These are phyloP conservation scores for Vachellia pachyceras DNA, from an alignment of 306 rosid species.

Conservation along the genomic window DNA sequence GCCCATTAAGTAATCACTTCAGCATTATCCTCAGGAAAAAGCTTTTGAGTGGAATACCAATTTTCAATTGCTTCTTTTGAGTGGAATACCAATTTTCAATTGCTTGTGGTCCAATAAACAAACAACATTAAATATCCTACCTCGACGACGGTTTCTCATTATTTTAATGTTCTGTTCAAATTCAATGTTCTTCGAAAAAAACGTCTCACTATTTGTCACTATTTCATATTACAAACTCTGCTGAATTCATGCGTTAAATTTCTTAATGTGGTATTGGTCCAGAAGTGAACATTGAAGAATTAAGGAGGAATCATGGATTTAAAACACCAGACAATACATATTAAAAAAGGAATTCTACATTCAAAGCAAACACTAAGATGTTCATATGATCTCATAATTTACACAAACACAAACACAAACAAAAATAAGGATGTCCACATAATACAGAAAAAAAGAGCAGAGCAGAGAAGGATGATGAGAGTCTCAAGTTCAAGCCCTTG, in stretches of 20 bases:
- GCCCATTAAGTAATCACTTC: too few species aligned
- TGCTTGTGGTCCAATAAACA: background rate
- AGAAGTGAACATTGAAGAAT: background rate
- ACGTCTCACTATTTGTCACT: background rate
- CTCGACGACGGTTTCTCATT: background rate
- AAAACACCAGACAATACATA: background rate
- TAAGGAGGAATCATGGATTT: background rate
- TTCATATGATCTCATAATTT: slow-evolving; percentile 37
- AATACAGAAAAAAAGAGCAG: slow-evolving; percentile 15
- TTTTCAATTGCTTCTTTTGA: background rate
- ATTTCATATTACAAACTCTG: background rate
- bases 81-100: background rate
- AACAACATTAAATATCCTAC: background rate
- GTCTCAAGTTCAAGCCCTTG: slow-evolving; percentile 57
- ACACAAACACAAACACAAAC: slow-evolving; percentile 41
- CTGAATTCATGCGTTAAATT: background rate
- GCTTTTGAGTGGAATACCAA: background rate
- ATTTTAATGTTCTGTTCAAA: background rate
- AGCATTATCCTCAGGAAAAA: background rate
- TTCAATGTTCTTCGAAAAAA: background rate
- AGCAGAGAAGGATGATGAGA: background rate
- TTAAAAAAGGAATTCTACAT: slow-evolving; percentile 43
- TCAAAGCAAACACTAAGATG: slow-evolving; percentile 35
- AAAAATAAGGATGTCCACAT: slow-evolving; percentile 28
- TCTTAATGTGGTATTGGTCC: background rate